phyloP scores from a whole-genome alignment of 169 alveolate genomes.

The Plasmodium falciparum region DNA sequence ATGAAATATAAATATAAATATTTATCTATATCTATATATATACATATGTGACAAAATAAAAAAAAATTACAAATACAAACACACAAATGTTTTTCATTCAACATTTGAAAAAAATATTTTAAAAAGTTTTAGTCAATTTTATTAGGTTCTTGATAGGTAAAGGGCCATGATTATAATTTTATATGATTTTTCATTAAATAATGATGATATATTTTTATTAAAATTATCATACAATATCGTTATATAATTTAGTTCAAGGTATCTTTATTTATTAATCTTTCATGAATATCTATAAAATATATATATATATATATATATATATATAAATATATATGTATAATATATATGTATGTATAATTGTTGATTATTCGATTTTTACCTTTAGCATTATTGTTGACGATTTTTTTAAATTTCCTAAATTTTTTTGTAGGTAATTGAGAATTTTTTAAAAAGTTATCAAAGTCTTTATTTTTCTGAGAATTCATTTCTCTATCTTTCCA shows the following conservation, averaged over 20 bases:
- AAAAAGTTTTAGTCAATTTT: no score
- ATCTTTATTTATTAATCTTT: conserved; percentile 56
- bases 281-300: conserved; percentile 58
- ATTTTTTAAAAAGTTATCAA: conserved; percentile 79
- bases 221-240: no score
- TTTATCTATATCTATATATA: no score
- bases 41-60: no score
- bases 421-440: conserved; percentile 80
- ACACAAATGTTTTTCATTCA: no score
- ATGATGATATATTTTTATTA: no score
- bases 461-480: conserved; percentile 85
- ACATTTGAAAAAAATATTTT: no score
- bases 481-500: conserved; percentile 95
- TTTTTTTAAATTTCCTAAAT: conserved; percentile 83
- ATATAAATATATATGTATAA: conserved; percentile 10
- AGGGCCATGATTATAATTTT: no score
- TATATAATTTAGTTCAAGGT: background rate
- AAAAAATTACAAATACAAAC: no score
- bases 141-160: no score
- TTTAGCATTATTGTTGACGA: conserved; percentile 79
- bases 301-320: conserved; percentile 15
- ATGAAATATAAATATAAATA: no score
- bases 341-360: background rate
- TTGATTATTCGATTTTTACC: conserved; percentile 63
- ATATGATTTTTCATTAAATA: no score